phyloP scores from a whole-genome alignment of 2,329 filamentous ascomycete genomes.

The Cordyceps cicadae region DNA sequence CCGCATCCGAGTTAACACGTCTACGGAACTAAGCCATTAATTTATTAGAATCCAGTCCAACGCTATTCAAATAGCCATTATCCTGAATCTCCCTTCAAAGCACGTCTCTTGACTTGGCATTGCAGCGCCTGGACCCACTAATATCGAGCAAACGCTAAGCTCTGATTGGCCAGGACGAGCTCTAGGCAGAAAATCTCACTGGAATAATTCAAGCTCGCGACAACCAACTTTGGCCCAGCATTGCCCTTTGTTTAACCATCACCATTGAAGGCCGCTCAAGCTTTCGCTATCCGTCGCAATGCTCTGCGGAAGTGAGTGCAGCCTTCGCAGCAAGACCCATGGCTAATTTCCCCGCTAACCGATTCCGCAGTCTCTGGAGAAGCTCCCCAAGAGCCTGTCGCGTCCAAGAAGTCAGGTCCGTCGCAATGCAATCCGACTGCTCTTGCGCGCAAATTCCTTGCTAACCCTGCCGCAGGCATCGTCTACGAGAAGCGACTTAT shows the following conservation, averaged over 20 bases:
- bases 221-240: slow-evolving; percentile 4
- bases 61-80: too few species aligned
- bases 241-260: slow-evolving; percentile 15
- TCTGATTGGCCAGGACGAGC: background rate
- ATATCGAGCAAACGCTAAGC: background rate
- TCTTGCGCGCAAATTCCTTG: background rate
- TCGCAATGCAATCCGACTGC: slow-evolving; percentile 16
- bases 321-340: background rate
- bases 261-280: slow-evolving; percentile 23
- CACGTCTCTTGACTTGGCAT: too few species aligned
- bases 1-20: too few species aligned
- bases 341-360: background rate
- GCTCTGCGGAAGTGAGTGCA: slow-evolving; percentile 39
- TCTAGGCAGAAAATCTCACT: slow-evolving; percentile 10
- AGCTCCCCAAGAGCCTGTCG: slow-evolving; percentile 87
- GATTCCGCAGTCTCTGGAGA: slow-evolving; percentile 77
- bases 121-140: background rate
- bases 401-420: slow-evolving; percentile 87
- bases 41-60: too few species aligned
- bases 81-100: too few species aligned
- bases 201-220: background rate
- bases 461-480: slow-evolving; percentile 47
- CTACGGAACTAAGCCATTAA: too few species aligned
- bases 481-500: slow-evolving; percentile 94
- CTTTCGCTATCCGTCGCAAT: slow-evolving; percentile 28